These are phyloP conservation scores for Trichoderma cornu-damae DNA, from an alignment of 2,329 filamentous ascomycete genomes.

Conservation along the genomic window DNA sequence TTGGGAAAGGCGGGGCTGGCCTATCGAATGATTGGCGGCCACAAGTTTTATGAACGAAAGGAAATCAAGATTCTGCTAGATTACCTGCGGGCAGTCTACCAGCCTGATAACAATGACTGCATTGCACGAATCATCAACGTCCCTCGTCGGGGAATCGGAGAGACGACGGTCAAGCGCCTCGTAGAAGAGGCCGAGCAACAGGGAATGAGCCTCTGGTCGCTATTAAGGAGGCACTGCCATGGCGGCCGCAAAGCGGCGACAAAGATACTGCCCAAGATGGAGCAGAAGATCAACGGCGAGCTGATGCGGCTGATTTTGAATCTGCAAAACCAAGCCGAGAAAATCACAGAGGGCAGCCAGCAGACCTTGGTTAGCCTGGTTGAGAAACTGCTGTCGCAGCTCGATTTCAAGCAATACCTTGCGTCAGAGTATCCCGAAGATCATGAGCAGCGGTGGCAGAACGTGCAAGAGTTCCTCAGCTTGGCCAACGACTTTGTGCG, in stretches of 20 bases:
- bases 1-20: constrained; percentile 75
- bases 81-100: constrained; percentile 79
- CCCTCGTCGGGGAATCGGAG: constrained; percentile 75
- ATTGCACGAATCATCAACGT: constrained; percentile 79
- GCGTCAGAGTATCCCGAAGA: constrained; percentile 67
- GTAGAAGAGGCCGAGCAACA: constrained; percentile 69
- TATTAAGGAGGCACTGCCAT: constrained; percentile 56
- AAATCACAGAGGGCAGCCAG: constrained; percentile 27
- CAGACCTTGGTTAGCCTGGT: constrained; percentile 45
- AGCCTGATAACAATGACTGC: constrained; percentile 83
- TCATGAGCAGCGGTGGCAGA: constrained; percentile 75
- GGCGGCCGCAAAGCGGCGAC: constrained; percentile 45
- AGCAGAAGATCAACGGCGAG: constrained; percentile 49
- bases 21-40: constrained; percentile 88
- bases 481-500: constrained; percentile 68
- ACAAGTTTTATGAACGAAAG: constrained; percentile 83
- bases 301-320: constrained; percentile 41
- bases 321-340: constrained; percentile 29
- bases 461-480: constrained; percentile 79
- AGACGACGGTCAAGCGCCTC: constrained; percentile 67
- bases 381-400: constrained; percentile 54
- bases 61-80: constrained; percentile 86
- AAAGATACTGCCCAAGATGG: constrained; percentile 46
- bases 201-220: constrained; percentile 66
- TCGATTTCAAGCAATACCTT: constrained; percentile 70